phyloP scores from a whole-genome alignment of 2,329 filamentous ascomycete genomes.

The Fusarium devonianum region DNA sequence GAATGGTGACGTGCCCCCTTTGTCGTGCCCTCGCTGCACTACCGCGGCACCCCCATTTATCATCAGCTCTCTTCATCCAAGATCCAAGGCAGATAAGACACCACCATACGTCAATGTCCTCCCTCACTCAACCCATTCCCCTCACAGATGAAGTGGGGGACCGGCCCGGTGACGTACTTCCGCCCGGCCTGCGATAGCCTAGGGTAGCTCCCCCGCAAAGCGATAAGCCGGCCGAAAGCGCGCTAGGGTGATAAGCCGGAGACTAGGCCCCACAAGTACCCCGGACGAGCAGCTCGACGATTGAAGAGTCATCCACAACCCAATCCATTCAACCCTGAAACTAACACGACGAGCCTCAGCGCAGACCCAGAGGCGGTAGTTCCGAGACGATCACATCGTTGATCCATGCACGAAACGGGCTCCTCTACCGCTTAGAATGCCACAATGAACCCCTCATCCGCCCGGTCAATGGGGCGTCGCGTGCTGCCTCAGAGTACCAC shows the following conservation, averaged over 20 bases:
- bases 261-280: conserved; percentile 10
- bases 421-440: conserved; percentile 23
- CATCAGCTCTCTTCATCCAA: no score
- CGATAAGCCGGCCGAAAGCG: conserved; percentile 2
- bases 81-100: no score
- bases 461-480: conserved; percentile 35
- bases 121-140: no score
- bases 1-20: not conserved
- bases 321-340: conserved; percentile 4
- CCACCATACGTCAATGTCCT: no score
- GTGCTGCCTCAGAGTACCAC: conserved; percentile 26
- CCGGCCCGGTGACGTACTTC: conserved; percentile 30
- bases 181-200: conserved; percentile 19
- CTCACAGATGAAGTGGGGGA: conserved; percentile 14
- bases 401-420: not conserved
- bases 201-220: conserved; percentile 6
- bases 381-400: not conserved
- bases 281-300: conserved; percentile 15
- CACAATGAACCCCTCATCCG: conserved; percentile 34
- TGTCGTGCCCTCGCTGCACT: no score
- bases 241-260: not conserved
- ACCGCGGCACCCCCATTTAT: no score
- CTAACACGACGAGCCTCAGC: not conserved
- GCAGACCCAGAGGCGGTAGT: not conserved
- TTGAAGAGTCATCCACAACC: conserved; percentile 29